Percentiles rank a stretch among this genome's conserved stretches.
Conservation (phyloP, 768 basidiomycete genomes). For the Tricholoma hemisulphureum region DNA sequence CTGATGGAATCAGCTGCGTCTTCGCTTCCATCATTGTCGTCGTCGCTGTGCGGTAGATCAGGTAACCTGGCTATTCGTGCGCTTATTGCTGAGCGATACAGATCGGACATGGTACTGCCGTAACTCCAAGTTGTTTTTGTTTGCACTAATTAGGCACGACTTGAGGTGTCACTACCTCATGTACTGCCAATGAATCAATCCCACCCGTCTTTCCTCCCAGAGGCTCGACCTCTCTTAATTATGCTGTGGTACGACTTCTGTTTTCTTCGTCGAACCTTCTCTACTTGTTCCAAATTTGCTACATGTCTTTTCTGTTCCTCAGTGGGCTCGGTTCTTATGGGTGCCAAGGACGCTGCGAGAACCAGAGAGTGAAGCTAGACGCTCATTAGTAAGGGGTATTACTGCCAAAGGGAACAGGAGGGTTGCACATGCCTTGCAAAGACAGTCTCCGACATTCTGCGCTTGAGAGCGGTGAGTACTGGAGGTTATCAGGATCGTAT, state of each 20-base stretch:
- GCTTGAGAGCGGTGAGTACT: slow-evolving; percentile 72
- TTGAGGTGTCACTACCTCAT: no score
- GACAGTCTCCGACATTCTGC: slow-evolving; percentile 70
- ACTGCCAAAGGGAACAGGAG: neutral
- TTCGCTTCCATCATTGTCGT: slow-evolving; percentile 49
- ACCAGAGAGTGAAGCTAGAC: slow-evolving; percentile 55
- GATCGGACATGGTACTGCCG: slow-evolving; percentile 57
- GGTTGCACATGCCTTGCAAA: slow-evolving; percentile 51
- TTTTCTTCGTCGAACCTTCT: slow-evolving; percentile 44
- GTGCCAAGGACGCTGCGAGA: slow-evolving; percentile 42
- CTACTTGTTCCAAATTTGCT: slow-evolving; percentile 40
- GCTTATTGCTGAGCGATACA: slow-evolving; percentile 75
- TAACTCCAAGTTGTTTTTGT: no score
- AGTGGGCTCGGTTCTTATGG: slow-evolving; percentile 53
- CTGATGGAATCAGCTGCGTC: slow-evolving; percentile 62
- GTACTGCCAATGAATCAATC: no score
- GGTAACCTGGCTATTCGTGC: slow-evolving; percentile 79
- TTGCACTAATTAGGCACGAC: no score
- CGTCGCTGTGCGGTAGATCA: slow-evolving; percentile 39
- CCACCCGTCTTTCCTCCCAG: slow-evolving; percentile 16
- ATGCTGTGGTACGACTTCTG: slow-evolving; percentile 56
- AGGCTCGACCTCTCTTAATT: slow-evolving; percentile 40
- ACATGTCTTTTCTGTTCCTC: slow-evolving; percentile 58
- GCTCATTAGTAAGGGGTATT: neutral
- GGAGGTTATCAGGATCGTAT: slow-evolving; percentile 69